Conservation (phyloP, 805 yeast genomes). For the Nakazawaea molendinolei region DNA sequence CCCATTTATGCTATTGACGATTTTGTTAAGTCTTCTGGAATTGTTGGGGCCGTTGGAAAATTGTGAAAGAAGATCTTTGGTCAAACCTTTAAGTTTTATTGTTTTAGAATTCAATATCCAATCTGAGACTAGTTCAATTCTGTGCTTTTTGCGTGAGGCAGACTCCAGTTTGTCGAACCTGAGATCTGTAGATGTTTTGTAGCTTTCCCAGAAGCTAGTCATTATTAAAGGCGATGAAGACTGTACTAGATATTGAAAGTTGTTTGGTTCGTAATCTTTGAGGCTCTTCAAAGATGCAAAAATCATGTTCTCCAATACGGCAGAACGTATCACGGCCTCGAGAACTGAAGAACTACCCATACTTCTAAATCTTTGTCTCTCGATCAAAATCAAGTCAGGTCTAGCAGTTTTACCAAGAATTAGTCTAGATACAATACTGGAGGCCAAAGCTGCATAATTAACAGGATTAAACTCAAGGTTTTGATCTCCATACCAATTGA, state of each 20-base stretch:
- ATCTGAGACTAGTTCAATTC: too few relatives aligned
- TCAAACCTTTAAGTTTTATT: too few relatives aligned
- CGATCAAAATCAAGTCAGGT: conserved; percentile 42
- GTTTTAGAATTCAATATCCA: too few relatives aligned
- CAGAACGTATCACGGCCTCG: conserved; percentile 45
- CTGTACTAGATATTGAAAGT: conserved; percentile 12
- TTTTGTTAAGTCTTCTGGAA: conserved; percentile 21
- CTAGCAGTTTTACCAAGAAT: conserved; percentile 12
- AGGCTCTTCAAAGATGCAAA: conserved; percentile 19
- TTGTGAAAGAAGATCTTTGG: background rate
- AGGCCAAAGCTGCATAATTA: conserved; percentile 20
- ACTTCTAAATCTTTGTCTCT: conserved; percentile 50
- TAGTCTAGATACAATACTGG: conserved; percentile 15
- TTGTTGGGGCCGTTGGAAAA: conserved; percentile 7
- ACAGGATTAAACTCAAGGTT: conserved; percentile 21
- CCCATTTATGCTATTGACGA: conserved; percentile 19
- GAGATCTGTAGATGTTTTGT: conserved; percentile 7
- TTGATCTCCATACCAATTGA: conserved; percentile 15
- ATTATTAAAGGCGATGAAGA: conserved; percentile 23
- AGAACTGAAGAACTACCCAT: conserved; percentile 38
- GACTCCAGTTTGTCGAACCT: background rate
- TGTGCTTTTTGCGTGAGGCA: conserved; percentile 1
- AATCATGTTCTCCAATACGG: conserved; percentile 47
- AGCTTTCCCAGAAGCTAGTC: conserved; percentile 24
- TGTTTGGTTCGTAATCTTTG: conserved; percentile 4